These are phyloP conservation scores for Arabidopsis thaliana DNA, from an alignment of 345 rosid species.

Conservation along the genomic window TAIR10.1 NC_003070.9:2619501-2620000, in stretches of 20 bases:
- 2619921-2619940: slow-evolving; percentile 67
- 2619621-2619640: slow-evolving; percentile 1
- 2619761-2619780: slow-evolving; percentile 64
- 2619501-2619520: slow-evolving; percentile 72
- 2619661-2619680: not conserved
- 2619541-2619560: slow-evolving; percentile 77
- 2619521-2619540: slow-evolving; percentile 74
- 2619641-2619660: slow-evolving; percentile 13
- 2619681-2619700: slow-evolving; percentile 73
- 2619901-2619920: slow-evolving; percentile 62
- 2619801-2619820: slow-evolving; percentile 71
- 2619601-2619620: slow-evolving; percentile 87
- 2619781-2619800: slow-evolving; percentile 52
- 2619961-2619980: not conserved
- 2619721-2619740: slow-evolving; percentile 81
- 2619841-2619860: slow-evolving; percentile 67
- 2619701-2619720: slow-evolving; percentile 76
- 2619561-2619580: slow-evolving; percentile 91
- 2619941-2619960: slow-evolving; percentile 85
- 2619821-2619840: slow-evolving; percentile 80
- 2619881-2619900: slow-evolving; percentile 69
- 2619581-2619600: slow-evolving; percentile 87
- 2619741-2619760: slow-evolving; percentile 65
- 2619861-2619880: slow-evolving; percentile 57
- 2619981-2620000: not conserved